Base-by-base conservation (phyloP, 2,329 filamentous ascomycete species). In the Endocalyx cinctus region DNA sequence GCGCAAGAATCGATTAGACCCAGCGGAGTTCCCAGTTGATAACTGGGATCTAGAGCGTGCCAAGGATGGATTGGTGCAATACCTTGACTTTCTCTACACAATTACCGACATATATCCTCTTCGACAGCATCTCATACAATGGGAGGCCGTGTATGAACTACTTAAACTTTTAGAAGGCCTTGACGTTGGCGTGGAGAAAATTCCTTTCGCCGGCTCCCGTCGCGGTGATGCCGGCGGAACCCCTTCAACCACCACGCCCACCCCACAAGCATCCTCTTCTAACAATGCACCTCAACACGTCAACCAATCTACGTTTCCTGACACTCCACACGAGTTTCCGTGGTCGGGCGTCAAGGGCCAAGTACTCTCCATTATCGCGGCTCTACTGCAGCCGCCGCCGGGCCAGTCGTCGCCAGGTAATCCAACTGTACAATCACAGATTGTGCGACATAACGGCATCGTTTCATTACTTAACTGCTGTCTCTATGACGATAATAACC, bases 11-110 rank as follows among this genome's bases (percentile, higher is more conserved):
- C 72, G 80, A 36, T 79, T 82, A 12, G 77, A 90, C 39, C 80
- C 87, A 0, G 79, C 86, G 41, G 89, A 96, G 51, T 97, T 96
- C 50, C 90, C 90, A 0, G 80, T 96, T 2, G 94, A 97, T 50
- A 75, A 88, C 29, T 97, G 90, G 90, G 90, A 97, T 51, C 94
- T 97, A 84, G 90, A 97, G 57, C 79, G 90, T 11, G 90, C 94
- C 38, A 95, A 94, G 57, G 90, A 97, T 52, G 90, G 90, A 1
- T 78, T 97, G 1, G 87, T 89, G 32, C 89, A 96, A 58, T 95
- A 94, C 54, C 77, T 97, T 2, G 89, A 96, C 49, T 94, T 97
- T 56, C 84, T 96, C 34, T 87, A 84, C 12, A 89, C 92, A 0
- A 77, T 95, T 17, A 88, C 87, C 1, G 89, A 95, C 52, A 84